A percentile compares a stretch with the other conserved stretches of the same genome.
These are phyloP conservation scores for Quercus lobata DNA, from an alignment of 331 rosid genomes.

Conservation along the genomic window DNA sequence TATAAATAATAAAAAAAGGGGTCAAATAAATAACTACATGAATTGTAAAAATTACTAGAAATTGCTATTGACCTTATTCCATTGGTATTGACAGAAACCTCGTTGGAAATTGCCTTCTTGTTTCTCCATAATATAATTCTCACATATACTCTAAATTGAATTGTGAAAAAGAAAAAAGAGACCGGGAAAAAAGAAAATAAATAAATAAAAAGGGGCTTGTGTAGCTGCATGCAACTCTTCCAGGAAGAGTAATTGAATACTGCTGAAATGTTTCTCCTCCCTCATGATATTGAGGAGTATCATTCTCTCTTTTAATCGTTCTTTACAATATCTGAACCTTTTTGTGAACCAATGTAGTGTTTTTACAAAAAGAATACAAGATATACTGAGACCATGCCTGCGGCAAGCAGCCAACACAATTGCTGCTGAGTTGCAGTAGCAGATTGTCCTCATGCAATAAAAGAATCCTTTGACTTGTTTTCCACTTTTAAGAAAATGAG, in stretches of 20 bases:
- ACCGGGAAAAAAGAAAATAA: too few species aligned
- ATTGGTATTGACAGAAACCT: constrained; percentile 11
- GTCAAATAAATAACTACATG: too few species aligned
- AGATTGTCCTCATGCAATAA: not conserved
- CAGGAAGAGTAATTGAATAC: not conserved
- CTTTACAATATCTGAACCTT: constrained; percentile 38
- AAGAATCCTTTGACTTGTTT: not conserved
- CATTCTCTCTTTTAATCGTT: constrained; percentile 13
- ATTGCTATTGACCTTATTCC: constrained; percentile 9
- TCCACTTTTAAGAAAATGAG: constrained; percentile 50
- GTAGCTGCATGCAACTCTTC: not conserved
- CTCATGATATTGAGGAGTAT: constrained; percentile 6
- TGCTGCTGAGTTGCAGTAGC: constrained; percentile 14
- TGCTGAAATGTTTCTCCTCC: constrained; percentile 3
- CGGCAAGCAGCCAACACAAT: constrained; percentile 23
- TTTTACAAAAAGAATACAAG: constrained; percentile 16
- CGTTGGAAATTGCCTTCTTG: not conserved
- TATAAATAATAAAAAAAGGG: not conserved
- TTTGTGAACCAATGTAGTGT: constrained; percentile 4
- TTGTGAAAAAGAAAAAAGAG: not conserved
- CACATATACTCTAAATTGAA: constrained; percentile 10
- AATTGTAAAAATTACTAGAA: too few species aligned
- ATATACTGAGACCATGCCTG: constrained; percentile 26
- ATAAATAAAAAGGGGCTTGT: not conserved
- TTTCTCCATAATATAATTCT: not conserved